Base-by-base conservation (phyloP, 2,329 filamentous ascomycete genomes). In the Mariannaea elegans region DNA sequence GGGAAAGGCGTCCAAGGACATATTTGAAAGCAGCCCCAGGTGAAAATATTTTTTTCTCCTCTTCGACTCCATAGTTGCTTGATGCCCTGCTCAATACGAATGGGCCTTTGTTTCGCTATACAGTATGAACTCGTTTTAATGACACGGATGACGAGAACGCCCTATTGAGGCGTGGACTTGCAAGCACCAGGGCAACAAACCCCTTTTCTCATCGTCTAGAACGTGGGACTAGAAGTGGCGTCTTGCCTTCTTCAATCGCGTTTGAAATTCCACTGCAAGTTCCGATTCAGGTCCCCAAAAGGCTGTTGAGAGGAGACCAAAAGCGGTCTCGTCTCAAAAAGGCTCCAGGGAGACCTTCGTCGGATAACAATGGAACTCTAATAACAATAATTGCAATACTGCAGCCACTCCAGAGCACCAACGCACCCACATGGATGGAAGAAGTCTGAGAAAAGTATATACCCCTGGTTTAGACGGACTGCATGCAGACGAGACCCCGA, bases 401-500 rank as follows among this genome's bases (percentile, higher is more conserved):
- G n/a, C n/a, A n/a, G n/a, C n/a, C n/a, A n/a, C n/a, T 38, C 34
- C 34, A 16, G 18, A n/a, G 34, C 27, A 31, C 12, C 27, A 31
- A 31, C 27, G 27, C n/a, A n/a, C n/a, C n/a, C n/a, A 18, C 29
- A 36, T 50, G 46, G 18, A 19, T 44, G n/a, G 46, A 50, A 44
- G 38, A 38, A 44, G n/a, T n/a, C n/a, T n/a, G n/a, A n/a, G n/a
- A n/a, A n/a, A n/a, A n/a, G n/a, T n/a, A n/a, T n/a, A n/a, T 45
- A 12, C 23, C 32, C 51, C 23, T 27, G 39, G 27, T 31, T 21
- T 34, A 21, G 23, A 9, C 46, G n/a, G 13, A 38, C 27, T 36
- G 29, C 46, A 56, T 51, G 29, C 31, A 45, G 34, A 31, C 23
- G 39, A n/a, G n/a, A n/a, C n/a, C n/a, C n/a, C n/a, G n/a, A n/a